Conservation (phyloP, 345 rosid genomes). For the Bretschneidera sinensis region DNA sequence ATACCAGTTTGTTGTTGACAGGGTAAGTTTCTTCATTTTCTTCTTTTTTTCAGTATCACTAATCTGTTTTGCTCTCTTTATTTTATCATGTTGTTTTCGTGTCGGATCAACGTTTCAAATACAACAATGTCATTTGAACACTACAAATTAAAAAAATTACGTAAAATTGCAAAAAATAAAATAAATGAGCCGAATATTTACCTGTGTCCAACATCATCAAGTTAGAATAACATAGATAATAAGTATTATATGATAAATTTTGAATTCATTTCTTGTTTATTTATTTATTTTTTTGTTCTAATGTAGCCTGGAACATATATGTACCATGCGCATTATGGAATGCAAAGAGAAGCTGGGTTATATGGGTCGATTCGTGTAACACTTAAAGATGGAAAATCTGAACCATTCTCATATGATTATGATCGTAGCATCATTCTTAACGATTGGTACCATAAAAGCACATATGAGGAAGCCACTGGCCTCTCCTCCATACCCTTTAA, state of each 20-base stretch:
- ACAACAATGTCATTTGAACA: no score
- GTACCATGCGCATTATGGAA: constrained; percentile 75
- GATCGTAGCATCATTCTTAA: constrained; percentile 59
- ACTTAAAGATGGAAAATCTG: constrained; percentile 34
- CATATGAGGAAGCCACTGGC: constrained; percentile 56
- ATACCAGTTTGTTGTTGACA: constrained; percentile 61
- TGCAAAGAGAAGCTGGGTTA: constrained; percentile 76
- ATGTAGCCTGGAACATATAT: constrained; percentile 66
- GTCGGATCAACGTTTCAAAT: no score
- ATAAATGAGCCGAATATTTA: no score
- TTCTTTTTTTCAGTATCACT: neutral
- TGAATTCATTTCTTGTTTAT: neutral
- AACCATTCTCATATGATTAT: constrained; percentile 59
- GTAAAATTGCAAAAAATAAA: no score
- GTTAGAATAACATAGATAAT: no score
- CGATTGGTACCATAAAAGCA: constrained; percentile 71
- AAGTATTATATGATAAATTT: no score
- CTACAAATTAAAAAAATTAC: no score
- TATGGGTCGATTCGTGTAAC: constrained; percentile 61
- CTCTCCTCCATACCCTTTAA: constrained; percentile 47
- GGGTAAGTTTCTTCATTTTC: constrained; percentile 30
- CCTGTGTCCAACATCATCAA: no score
- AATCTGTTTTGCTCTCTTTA: no score
- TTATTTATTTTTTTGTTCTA: no score
- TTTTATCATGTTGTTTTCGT: no score